These are phyloP conservation scores for Golubevia sp. DNA, from an alignment of 1,284 basidiomycete genomes.

Conservation along the genomic window DNA sequence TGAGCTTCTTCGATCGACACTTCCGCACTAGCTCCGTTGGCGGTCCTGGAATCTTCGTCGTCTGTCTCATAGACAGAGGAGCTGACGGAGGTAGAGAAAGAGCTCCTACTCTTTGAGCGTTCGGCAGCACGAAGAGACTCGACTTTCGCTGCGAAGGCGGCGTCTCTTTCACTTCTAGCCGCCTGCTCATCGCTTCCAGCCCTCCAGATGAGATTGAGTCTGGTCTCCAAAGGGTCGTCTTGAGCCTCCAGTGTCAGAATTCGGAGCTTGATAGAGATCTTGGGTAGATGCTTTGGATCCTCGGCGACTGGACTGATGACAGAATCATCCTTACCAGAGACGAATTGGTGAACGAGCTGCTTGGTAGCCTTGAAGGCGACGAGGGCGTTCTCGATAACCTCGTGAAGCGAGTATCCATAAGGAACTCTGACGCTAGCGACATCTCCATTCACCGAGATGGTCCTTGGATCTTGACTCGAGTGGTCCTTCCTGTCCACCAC, in stretches of 20 bases:
- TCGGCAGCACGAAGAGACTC: constrained; percentile 56
- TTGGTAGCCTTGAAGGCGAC: constrained; percentile 63
- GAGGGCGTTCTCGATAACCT: constrained; percentile 61
- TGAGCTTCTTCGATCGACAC: constrained; percentile 76
- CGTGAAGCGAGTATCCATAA: constrained; percentile 74
- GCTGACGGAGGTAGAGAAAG: constrained; percentile 15
- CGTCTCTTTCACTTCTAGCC: constrained; percentile 76
- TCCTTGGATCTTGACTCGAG: too few relatives aligned
- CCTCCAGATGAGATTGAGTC: constrained; percentile 77
- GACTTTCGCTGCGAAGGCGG: constrained; percentile 80
- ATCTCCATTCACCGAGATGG: constrained; percentile 67
- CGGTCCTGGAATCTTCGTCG: constrained; percentile 9
- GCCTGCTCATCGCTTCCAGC: constrained; percentile 77
- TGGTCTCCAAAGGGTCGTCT: constrained; percentile 85
- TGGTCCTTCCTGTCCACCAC: constrained; percentile 16
- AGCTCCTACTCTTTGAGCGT: constrained; percentile 59
- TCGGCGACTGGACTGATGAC: constrained; percentile 47
- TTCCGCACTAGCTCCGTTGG: background rate
- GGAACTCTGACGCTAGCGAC: constrained; percentile 78
- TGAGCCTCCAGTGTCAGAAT: constrained; percentile 76
- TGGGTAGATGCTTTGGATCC: constrained; percentile 65
- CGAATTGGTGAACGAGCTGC: constrained; percentile 63
- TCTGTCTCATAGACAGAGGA: constrained; percentile 6
- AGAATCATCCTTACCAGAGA: constrained; percentile 49
- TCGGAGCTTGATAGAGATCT: constrained; percentile 68